Evolutionary conservation across 2,329 filamentous ascomycete genomes (phyloP).

Genomic region (Talaromyces sp.): DNA sequence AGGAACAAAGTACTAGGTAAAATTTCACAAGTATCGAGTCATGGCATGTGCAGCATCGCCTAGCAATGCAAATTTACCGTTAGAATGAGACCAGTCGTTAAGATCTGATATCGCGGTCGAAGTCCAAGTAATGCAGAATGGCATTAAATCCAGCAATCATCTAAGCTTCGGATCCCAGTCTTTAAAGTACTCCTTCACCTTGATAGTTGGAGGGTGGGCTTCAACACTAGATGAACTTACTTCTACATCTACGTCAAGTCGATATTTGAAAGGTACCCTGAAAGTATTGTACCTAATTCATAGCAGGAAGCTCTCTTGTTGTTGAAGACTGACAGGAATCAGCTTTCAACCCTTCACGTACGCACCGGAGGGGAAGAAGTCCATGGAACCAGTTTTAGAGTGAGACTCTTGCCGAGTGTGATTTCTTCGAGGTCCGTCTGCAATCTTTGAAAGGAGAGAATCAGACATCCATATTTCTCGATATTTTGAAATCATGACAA

Average conservation of each 20-base stretch:
- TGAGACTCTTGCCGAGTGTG: too few species aligned
- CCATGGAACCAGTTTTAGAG: too few species aligned
- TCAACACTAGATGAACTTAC: too few species aligned
- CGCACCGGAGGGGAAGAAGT: background rate
- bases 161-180: background rate
- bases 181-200: background rate
- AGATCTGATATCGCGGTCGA: background rate
- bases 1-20: background rate
- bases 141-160: background rate
- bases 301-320: too few species aligned
- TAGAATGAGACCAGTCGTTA: background rate
- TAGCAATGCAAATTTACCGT: background rate
- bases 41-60: background rate
- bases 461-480: too few species aligned
- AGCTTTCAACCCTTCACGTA: too few species aligned
- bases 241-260: too few species aligned
- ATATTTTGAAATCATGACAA: too few species aligned
- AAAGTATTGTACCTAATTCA: too few species aligned
- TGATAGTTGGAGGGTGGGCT: too few species aligned
- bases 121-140: background rate
- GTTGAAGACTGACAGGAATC: too few species aligned
- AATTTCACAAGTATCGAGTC: background rate
- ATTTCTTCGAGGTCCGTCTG: background rate
- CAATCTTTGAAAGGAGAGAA: background rate
- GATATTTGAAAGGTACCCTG: too few species aligned